Conservation (phyloP, 306 rosid species). For the Vicia villosa region DNA sequence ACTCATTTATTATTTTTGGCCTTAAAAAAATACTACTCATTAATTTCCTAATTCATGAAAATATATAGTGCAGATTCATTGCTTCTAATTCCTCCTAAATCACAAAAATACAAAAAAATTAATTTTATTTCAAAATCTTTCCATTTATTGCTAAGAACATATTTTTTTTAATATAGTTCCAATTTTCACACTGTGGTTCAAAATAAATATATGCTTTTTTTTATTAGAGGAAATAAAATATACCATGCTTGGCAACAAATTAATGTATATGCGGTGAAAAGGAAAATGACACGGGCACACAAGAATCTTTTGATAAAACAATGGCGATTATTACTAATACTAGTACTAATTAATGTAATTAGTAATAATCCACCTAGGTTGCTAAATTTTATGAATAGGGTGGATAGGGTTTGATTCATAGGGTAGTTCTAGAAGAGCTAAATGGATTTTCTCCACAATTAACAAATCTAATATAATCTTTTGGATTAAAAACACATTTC, state of each 20-base stretch:
- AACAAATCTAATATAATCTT: too few species aligned
- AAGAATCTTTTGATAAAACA: slow-evolving; percentile 21
- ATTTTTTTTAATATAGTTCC: background rate
- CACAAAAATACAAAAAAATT: background rate
- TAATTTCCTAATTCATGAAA: slow-evolving; percentile 34
- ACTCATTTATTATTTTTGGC: slow-evolving; percentile 34
- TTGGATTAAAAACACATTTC: too few species aligned
- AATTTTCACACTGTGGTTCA: slow-evolving; percentile 3
- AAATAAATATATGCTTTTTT: slow-evolving; percentile 11
- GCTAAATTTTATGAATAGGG: background rate
- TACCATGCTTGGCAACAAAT: slow-evolving; percentile 13
- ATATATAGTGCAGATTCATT: slow-evolving; percentile 23
- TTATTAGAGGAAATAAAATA: slow-evolving; percentile 15
- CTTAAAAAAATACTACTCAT: slow-evolving; percentile 27
- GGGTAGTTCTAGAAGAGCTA: background rate
- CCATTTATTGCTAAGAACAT: background rate
- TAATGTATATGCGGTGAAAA: slow-evolving; percentile 9
- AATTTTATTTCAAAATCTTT: background rate
- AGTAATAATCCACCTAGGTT: background rate
- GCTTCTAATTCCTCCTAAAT: slow-evolving; percentile 34
- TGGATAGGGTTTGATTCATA: background rate
- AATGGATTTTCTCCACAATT: background rate
- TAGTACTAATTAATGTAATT: background rate
- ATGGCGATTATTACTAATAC: slow-evolving; percentile 10
- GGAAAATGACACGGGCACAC: slow-evolving; percentile 11